Evolutionary conservation across 2,329 filamentous ascomycete species (phyloP), one percentile per base, ranked within the genome.

Genomic region (Aureobasidium leucospermi): DNA sequence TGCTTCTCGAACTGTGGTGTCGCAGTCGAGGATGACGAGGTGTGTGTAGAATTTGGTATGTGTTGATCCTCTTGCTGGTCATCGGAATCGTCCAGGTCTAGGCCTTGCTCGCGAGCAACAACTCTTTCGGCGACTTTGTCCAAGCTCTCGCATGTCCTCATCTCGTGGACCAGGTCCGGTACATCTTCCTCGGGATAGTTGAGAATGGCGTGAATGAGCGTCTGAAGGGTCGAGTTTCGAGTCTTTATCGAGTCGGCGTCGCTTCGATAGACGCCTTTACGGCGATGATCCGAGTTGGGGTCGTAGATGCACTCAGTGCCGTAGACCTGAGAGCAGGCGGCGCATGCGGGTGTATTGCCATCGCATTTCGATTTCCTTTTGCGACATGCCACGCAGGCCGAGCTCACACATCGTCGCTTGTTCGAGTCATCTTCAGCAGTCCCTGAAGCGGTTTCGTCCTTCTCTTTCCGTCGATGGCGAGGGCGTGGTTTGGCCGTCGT

Each of bases 181-280:
- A 95, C 91, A 60, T 94, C 89, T 5, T 96, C 89, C 71, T 97
- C 93, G 19, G 88, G 82, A 47, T 89, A 91, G 72, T 96, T 96
- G 53, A 97, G 79, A 53, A 99, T 90, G 49, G 93, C 91, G 69
- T 96, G 90, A 63, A 97, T 85, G 39, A 97, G 79, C n/a, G 91
- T 91, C 71, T 96, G 90, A 59, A 97, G 78, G 1, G 93, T 97
- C 38, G 90, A 89, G 68, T 87, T 90, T 63, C 85, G 85, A 23
- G 91, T 92, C 75, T 95, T 95, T 71, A 93, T 81, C 69, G 84
- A 90, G 72, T 96, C 92, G 28, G 88, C 85, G 73, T 96, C 94
- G 74, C 96, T 91, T 69, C 93, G 92, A 73, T 97, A 97, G 51
- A 97, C 94, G 62, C 94, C 94, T 73, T 97, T 97, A 53, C 94